Evolutionary conservation across 2,329 filamentous ascomycete genomes (phyloP).

Genomic region (Aspergillus sp.): DNA sequence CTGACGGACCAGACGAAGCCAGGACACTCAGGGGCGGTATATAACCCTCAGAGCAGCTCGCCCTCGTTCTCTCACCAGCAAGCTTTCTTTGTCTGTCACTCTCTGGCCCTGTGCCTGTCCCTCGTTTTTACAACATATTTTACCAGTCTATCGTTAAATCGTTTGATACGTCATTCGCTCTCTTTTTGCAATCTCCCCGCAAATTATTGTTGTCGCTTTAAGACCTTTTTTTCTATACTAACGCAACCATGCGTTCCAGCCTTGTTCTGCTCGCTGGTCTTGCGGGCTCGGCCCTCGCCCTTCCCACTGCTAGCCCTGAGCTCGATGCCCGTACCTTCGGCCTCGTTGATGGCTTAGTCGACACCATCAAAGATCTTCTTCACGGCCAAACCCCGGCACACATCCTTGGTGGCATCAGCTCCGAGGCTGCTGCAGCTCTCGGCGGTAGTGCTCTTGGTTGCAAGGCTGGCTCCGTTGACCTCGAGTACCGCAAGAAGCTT

Average conservation of each 20-base stretch:
- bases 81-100: conserved; percentile 24
- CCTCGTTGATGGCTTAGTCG: conserved; percentile 22
- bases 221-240: conserved; percentile 18
- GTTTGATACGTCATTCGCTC: conserved; percentile 16
- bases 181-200: conserved; percentile 2
- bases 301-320: conserved; percentile 26
- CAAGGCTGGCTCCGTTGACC: conserved; percentile 28
- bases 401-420: conserved; percentile 31
- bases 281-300: conserved; percentile 33
- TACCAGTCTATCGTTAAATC: conserved; percentile 36
- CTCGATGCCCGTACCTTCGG: conserved; percentile 29
- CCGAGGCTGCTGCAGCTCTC: conserved; percentile 37
- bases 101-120: conserved; percentile 20
- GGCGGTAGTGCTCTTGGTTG: conserved; percentile 37
- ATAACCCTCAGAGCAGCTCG: conserved; percentile 32
- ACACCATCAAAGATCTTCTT: conserved; percentile 26
- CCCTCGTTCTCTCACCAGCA: conserved; percentile 18
- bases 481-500: conserved; percentile 29
- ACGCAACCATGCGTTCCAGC: conserved; percentile 25
- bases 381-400: conserved; percentile 18
- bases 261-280: conserved; percentile 35
- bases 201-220: conserved; percentile 16
- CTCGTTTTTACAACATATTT: conserved; percentile 24
- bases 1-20: neutral
- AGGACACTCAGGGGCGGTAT: conserved; percentile 34